phyloP scores from a whole-genome alignment of 192 early-diverging fungal genomes.

The Coemansia sp. region DNA sequence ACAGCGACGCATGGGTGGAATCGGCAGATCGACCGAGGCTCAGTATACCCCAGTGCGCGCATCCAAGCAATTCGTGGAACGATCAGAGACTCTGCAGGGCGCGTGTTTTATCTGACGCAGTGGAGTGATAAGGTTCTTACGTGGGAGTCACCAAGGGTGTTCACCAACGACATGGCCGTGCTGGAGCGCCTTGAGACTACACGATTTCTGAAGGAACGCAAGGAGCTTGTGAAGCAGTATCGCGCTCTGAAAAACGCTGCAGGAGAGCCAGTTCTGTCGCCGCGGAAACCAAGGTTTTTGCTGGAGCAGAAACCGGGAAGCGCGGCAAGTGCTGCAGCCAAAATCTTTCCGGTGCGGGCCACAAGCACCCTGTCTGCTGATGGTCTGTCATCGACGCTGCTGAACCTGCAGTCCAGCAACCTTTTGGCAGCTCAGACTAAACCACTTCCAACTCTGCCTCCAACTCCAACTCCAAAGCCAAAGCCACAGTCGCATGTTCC shows the following conservation, averaged over 20 bases:
- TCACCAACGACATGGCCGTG: not conserved
- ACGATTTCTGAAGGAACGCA: slow-evolving; percentile 11
- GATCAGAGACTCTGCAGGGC: slow-evolving; percentile 13
- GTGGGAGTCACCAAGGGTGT: slow-evolving; percentile 23
- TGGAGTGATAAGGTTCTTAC: slow-evolving; percentile 28
- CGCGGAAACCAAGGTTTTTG: slow-evolving; percentile 17
- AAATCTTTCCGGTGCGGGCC: not conserved
- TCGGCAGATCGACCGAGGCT: not conserved
- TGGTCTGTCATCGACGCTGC: not conserved
- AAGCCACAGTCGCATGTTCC: not conserved
- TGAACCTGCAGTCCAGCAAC: not conserved
- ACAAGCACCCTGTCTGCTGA: not conserved
- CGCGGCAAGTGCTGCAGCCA: not conserved
- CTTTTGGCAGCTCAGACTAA: not conserved
- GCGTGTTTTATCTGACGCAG: slow-evolving; percentile 22
- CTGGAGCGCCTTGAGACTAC: slow-evolving; percentile 14
- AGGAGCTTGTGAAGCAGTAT: slow-evolving; percentile 10
- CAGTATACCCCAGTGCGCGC: not conserved
- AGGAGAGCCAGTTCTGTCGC: slow-evolving; percentile 13
- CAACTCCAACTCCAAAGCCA: not conserved
- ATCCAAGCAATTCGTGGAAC: slow-evolving; percentile 16
- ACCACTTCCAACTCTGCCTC: not conserved
- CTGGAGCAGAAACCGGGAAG: slow-evolving; percentile 6
- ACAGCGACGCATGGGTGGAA: slow-evolving; percentile 39
- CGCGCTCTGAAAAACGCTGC: not conserved